Evolutionary conservation across 148 eudicot species (phyloP), one percentile per base, ranked within the genome.

Genomic region (Dysphania ambrosioides): DNA sequence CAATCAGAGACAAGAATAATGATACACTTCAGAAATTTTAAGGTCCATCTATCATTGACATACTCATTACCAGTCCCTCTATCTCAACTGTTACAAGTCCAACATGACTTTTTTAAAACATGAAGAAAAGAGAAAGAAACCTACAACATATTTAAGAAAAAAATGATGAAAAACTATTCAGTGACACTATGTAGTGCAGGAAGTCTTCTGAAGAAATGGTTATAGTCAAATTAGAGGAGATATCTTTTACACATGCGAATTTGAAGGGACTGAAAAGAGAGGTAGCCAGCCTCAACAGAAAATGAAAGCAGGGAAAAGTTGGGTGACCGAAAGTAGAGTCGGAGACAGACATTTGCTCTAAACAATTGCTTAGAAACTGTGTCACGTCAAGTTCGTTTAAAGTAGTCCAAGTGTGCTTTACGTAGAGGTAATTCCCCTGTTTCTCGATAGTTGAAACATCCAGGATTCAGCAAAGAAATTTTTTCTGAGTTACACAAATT

Each of bases 1-100:
- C 34, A 41, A 71, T 44, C 84, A n/a, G 74, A 61, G 73, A 56
- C 44, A 55, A 11, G 36, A 62, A 27, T 16, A 10, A 0, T 41
- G 42, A 23, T 44, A 60, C 10, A 21, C 19, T 15, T 34, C 16
- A 38, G n/a, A 36, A 67, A 23, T 5, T 21, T 64, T 30, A 18
- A 6, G 23, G 16, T 2, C 55, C 21, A 65, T 65, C n/a, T n/a
- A n/a, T 65, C 44, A 65, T 65, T 21, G 29, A 64, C 41, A 35
- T 35, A 6, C n/a, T 35, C 23, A 65, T 18, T n/a, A 64, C 3
- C 26, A 32, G 23, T 32, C 44, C 21, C 40, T 64, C 68, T 34
- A 64, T n/a, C 21, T 64, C 6, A 64, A 64, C 68, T 34, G 6
- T 35, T 6, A 59, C 1, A 59, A 5, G 1, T 59, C 31, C 31